A percentile compares a stretch with the other conserved stretches of the same genome.
Evolutionary conservation across 2,329 filamentous ascomycete species (phyloP).

Genomic region (Colletotrichum lini): DNA sequence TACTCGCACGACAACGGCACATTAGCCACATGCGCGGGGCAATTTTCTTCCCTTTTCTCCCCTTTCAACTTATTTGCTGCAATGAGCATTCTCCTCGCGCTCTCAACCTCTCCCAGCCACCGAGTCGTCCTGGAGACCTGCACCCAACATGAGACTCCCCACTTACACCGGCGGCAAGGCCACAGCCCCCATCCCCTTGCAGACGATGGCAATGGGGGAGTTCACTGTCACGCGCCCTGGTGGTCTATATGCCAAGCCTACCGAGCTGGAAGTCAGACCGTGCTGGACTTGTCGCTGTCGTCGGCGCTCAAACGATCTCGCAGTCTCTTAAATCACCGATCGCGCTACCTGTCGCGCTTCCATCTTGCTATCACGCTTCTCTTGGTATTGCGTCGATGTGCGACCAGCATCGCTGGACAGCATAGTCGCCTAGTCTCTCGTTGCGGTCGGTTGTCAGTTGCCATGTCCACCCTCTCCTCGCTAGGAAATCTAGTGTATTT

Average conservation of each 20-base stretch:
- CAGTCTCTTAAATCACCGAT: neutral
- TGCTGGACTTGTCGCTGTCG: neutral
- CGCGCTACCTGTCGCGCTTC: neutral
- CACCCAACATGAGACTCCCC: constrained; percentile 6
- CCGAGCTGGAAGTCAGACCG: too few relatives aligned
- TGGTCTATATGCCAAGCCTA: constrained; percentile 6
- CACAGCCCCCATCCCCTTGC: neutral
- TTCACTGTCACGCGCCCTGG: neutral
- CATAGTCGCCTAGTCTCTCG: neutral
- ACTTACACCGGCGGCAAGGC: constrained; percentile 26
- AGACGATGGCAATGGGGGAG: constrained; percentile 4
- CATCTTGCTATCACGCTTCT: neutral
- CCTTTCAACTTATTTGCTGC: neutral
- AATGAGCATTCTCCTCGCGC: neutral
- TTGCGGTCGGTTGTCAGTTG: neutral
- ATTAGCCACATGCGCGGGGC: neutral
- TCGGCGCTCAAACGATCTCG: neutral
- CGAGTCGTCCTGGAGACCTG: neutral
- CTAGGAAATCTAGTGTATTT: neutral
- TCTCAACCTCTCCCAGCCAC: neutral
- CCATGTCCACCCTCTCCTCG: neutral
- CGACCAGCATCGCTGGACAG: neutral
- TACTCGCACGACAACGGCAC: constrained; percentile 17
- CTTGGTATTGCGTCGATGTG: neutral
- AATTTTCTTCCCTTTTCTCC: neutral